A percentile compares a stretch with the other conserved stretches of the same genome.
Conservation (phyloP, 352 stramenopile species). For the Pythium pectinolyticum region DNA sequence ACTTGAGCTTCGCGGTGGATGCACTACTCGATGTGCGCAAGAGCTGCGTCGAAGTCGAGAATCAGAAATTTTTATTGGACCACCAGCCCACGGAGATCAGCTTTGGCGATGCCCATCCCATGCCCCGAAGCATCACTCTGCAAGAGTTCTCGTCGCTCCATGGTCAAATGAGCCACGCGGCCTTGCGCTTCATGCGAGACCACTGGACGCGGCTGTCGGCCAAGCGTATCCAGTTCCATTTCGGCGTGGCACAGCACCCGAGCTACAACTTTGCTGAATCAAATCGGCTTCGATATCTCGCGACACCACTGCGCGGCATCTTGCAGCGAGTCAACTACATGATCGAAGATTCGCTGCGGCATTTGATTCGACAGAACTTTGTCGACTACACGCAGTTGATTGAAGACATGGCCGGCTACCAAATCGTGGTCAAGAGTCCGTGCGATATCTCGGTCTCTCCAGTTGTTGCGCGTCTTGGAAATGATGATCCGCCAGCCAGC, state of each 20-base stretch:
- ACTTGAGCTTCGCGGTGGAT: constrained; percentile 65
- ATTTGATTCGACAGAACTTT: constrained; percentile 71
- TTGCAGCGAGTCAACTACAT: constrained; percentile 85
- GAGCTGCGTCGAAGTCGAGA: constrained; percentile 63
- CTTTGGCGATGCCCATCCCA: constrained; percentile 50
- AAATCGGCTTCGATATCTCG: constrained; percentile 70
- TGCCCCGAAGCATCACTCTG: constrained; percentile 68
- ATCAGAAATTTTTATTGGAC: constrained; percentile 63
- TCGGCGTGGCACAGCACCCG: constrained; percentile 49
- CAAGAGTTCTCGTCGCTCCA: constrained; percentile 71
- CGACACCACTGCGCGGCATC: constrained; percentile 51
- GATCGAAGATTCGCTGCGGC: constrained; percentile 67
- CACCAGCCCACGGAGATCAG: constrained; percentile 65
- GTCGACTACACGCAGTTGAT: constrained; percentile 64
- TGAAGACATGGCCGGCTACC: constrained; percentile 63
- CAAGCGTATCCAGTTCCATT: constrained; percentile 73
- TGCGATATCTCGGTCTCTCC: constrained; percentile 44
- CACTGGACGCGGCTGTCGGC: constrained; percentile 69
- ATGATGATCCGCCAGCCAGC: neutral
- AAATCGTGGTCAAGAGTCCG: constrained; percentile 49
- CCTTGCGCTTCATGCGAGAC: constrained; percentile 77
- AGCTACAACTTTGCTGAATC: constrained; percentile 65
- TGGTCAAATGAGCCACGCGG: constrained; percentile 65
- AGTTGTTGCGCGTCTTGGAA: neutral
- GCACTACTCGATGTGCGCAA: constrained; percentile 73